phyloP scores from a whole-genome alignment of 2,329 filamentous ascomycete species.

The Akanthomyces dipterigenus region DNA sequence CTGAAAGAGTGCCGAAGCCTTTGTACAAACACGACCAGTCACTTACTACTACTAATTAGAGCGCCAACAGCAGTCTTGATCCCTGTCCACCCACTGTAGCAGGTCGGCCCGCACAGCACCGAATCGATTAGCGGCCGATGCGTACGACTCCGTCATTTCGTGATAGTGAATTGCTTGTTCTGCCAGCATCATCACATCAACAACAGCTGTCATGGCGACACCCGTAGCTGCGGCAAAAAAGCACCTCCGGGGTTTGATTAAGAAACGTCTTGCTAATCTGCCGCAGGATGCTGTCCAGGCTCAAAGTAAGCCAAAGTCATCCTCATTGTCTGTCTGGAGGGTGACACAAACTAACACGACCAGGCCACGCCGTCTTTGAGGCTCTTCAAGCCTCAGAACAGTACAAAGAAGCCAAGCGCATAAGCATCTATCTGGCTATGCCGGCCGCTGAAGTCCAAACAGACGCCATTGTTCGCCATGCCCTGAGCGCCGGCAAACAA shows the following conservation, averaged over 20 bases:
- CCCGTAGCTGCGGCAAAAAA: conserved; percentile 63
- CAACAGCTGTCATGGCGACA: conserved; percentile 39
- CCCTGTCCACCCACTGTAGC: no score
- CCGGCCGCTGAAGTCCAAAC: conserved; percentile 81
- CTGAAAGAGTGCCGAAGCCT: neutral
- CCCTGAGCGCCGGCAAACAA: conserved; percentile 67
- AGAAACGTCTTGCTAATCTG: conserved; percentile 54
- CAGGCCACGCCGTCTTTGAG: conserved; percentile 56
- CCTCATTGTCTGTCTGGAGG: neutral
- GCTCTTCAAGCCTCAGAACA: conserved; percentile 61
- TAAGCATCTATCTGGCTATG: conserved; percentile 94
- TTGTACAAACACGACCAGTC: neutral
- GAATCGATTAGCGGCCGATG: neutral
- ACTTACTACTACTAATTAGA: neutral
- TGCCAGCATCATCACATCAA: neutral
- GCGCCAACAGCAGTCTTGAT: neutral
- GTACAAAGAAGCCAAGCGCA: conserved; percentile 65
- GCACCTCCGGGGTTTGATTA: conserved; percentile 66
- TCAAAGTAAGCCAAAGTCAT: conserved; percentile 60
- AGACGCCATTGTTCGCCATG: conserved; percentile 71
- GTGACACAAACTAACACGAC: neutral
- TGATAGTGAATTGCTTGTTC: neutral
- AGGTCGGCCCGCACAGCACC: no score
- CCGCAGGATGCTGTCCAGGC: conserved; percentile 52
- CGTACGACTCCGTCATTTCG: neutral